These are phyloP conservation scores for Gracilaria gracilis DNA, from an alignment of 23 red algal genomes.

Conservation along the genomic window DNA sequence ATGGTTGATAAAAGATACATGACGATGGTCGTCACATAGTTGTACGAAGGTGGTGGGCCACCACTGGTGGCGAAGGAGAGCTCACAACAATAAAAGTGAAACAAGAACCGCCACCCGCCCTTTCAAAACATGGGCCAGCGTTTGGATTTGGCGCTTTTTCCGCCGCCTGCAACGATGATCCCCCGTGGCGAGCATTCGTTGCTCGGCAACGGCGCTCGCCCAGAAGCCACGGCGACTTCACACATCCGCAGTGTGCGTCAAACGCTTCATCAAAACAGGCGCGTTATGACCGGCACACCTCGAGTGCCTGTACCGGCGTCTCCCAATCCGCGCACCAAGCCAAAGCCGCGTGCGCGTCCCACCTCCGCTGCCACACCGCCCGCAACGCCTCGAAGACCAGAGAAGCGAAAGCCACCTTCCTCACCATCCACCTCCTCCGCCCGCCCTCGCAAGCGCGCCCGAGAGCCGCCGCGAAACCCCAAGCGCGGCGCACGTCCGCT, in stretches of 20 bases:
- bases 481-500: background rate
- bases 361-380: constrained; percentile 12
- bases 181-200: too few species aligned
- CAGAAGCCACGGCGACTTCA: background rate
- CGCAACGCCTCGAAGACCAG: background rate
- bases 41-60: too few species aligned
- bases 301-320: background rate
- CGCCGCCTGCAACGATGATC: too few species aligned
- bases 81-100: too few species aligned
- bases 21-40: too few species aligned
- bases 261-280: background rate
- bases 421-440: constrained; percentile 17
- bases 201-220: background rate
- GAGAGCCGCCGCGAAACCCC: constrained; percentile 7
- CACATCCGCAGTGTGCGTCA: background rate
- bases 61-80: too few species aligned
- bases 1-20: too few species aligned
- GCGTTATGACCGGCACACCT: background rate
- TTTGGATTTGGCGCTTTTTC: too few species aligned
- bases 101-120: too few species aligned
- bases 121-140: too few species aligned
- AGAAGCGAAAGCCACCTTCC: constrained; percentile 19
- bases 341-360: constrained; percentile 11
- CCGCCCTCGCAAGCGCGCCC: constrained; percentile 12
- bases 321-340: background rate